Conservation (phyloP, 2,329 filamentous ascomycete species). For the Xylaria sp. region DNA sequence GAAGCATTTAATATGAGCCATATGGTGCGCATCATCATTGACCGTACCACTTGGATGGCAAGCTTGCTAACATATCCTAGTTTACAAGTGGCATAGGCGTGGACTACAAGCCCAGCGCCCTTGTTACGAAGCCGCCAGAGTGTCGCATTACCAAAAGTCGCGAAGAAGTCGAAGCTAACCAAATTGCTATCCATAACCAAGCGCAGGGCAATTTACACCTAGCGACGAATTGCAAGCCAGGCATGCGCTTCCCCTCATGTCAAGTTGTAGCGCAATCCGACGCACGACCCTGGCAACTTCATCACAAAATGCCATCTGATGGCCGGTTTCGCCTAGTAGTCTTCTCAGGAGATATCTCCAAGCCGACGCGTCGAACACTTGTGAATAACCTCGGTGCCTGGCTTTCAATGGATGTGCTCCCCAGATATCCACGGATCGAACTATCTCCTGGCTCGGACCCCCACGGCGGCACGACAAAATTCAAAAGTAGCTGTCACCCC, state of each 20-base stretch:
- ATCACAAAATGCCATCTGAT: conserved; percentile 64
- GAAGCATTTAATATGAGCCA: conserved; percentile 43
- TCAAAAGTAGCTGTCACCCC: conserved; percentile 53
- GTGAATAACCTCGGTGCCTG: conserved; percentile 55
- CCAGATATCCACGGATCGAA: conserved; percentile 47
- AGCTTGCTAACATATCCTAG: conserved; percentile 2
- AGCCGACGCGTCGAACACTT: conserved; percentile 54
- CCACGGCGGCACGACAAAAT: conserved; percentile 31
- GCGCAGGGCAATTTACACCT: conserved; percentile 53
- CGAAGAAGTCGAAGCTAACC: conserved; percentile 8
- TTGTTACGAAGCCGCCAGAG: conserved; percentile 63
- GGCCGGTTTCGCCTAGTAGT: conserved; percentile 69
- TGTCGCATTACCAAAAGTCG: conserved; percentile 11
- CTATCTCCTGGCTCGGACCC: conserved; percentile 40
- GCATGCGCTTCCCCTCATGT: conserved; percentile 68
- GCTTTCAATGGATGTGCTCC: conserved; percentile 56
- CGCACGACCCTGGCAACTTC: conserved; percentile 67
- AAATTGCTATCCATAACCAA: conserved; percentile 8
- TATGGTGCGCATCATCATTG: conserved; percentile 31
- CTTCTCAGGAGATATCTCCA: conserved; percentile 67
- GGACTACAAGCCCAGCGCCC: conserved; percentile 65
- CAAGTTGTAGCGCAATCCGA: conserved; percentile 69
- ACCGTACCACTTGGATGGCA: not conserved
- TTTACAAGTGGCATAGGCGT: conserved; percentile 54
- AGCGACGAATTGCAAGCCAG: conserved; percentile 58